Conservation (phyloP, 2,329 filamentous ascomycete species). For the Ascomycota sp. region DNA sequence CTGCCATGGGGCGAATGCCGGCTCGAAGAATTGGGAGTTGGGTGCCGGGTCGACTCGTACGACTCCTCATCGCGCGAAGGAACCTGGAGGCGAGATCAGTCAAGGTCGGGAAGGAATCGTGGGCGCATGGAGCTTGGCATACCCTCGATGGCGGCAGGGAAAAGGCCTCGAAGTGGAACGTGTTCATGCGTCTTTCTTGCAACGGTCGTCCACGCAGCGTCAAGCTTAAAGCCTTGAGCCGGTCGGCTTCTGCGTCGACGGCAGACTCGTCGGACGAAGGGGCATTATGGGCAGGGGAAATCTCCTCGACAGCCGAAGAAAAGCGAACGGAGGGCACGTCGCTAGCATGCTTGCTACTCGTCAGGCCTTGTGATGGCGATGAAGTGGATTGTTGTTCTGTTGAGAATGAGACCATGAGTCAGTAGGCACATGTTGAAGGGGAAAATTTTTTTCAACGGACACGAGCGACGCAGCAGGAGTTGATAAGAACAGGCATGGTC, state of each 20-base stretch:
- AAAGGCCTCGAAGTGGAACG: constrained; percentile 77
- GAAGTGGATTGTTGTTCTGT: too few species aligned
- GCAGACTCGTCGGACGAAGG: too few species aligned
- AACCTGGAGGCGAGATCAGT: constrained; percentile 19
- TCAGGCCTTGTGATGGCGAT: too few species aligned
- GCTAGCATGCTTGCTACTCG: constrained; percentile 5
- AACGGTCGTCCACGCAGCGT: constrained; percentile 54
- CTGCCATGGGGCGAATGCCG: constrained; percentile 47
- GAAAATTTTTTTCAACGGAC: too few species aligned
- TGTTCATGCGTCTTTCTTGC: constrained; percentile 66
- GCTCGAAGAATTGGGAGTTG: constrained; percentile 43
- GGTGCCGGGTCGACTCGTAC: constrained; percentile 38
- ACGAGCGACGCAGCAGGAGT: too few species aligned
- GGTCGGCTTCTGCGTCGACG: too few species aligned
- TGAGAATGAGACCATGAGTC: too few species aligned
- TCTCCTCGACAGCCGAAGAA: constrained; percentile 50
- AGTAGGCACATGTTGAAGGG: too few species aligned
- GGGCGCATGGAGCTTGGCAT: constrained; percentile 18
- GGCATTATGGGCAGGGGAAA: too few species aligned
- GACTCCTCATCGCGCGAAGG: constrained; percentile 40
- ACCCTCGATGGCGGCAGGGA: constrained; percentile 73
- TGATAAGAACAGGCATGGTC: too few species aligned
- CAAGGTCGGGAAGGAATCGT: constrained; percentile 2
- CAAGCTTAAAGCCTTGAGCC: constrained; percentile 51
- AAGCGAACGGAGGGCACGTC: constrained; percentile 43